Evolutionary conservation across 2,329 filamentous ascomycete genomes (phyloP).

Genomic region (Colletotrichum orbiculare): DNA sequence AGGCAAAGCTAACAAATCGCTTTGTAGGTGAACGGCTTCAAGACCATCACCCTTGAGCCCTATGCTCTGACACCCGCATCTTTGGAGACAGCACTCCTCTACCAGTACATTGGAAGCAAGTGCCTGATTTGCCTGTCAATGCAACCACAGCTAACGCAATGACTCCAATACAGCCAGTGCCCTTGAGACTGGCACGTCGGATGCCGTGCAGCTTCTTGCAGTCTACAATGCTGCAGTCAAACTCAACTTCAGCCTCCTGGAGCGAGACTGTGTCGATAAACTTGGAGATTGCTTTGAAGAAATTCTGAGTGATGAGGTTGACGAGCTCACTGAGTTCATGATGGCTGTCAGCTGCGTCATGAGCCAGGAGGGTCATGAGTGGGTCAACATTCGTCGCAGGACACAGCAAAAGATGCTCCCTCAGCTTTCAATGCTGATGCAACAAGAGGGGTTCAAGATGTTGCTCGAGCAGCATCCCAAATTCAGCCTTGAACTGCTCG

Average conservation of each 20-base stretch:
- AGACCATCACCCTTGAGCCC: constrained; percentile 1
- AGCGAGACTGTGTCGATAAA: background rate
- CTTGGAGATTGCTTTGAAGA: constrained; percentile 3
- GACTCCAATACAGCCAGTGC: background rate
- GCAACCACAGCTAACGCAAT: background rate
- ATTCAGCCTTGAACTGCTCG: constrained; percentile 16
- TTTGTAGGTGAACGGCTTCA: background rate
- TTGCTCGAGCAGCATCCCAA: background rate
- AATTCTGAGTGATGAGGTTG: constrained; percentile 2
- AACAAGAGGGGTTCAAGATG: constrained; percentile 1
- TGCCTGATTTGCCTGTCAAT: background rate
- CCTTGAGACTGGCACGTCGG: background rate
- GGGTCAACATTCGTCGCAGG: background rate
- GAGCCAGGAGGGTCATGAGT: background rate
- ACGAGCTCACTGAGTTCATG: constrained; percentile 19
- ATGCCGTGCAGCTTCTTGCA: constrained; percentile 14
- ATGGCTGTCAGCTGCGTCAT: constrained; percentile 10
- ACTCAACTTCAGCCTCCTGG: background rate
- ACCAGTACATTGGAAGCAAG: constrained; percentile 16
- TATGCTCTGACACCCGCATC: background rate
- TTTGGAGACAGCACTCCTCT: constrained; percentile 9
- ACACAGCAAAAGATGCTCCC: constrained; percentile 14
- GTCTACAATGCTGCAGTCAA: constrained; percentile 1
- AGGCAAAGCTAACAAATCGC: background rate
- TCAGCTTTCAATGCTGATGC: constrained; percentile 18